These are phyloP conservation scores for Thalassiosira hispida DNA, from an alignment of 352 stramenopile species.

Conservation along the genomic window DNA sequence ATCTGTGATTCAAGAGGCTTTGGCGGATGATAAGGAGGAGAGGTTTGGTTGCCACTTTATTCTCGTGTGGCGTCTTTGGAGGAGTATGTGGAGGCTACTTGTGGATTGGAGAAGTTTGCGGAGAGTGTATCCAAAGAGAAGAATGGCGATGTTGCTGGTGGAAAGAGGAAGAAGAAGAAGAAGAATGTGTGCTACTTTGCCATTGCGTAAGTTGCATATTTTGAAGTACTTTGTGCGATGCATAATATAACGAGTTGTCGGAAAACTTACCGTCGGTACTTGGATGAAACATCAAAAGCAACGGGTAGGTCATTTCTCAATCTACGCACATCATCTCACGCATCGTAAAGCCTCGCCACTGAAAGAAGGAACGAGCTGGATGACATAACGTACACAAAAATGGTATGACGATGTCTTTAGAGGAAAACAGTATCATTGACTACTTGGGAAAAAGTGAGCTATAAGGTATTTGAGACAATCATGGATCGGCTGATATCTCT, in stretches of 20 bases:
- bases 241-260: constrained; percentile 7
- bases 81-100: constrained; percentile 38
- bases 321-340: constrained; percentile 39
- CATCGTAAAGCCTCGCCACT: constrained; percentile 12
- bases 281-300: not conserved
- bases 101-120: constrained; percentile 13
- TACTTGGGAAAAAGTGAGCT: constrained; percentile 33
- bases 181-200: constrained; percentile 17
- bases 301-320: constrained; percentile 37
- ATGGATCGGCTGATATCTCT: not conserved
- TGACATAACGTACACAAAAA: constrained; percentile 47
- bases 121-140: not conserved
- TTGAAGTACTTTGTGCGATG: too few relatives aligned
- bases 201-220: not conserved
- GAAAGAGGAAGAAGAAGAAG: not conserved
- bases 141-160: not conserved
- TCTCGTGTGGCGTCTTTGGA: constrained; percentile 37
- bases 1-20: constrained; percentile 37
- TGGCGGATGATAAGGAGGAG: constrained; percentile 51
- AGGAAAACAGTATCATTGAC: constrained; percentile 54
- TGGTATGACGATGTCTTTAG: constrained; percentile 59
- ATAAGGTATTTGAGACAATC: too few relatives aligned
- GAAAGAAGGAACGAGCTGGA: constrained; percentile 11
- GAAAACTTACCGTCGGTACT: not conserved
- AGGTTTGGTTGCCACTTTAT: constrained; percentile 31